phyloP scores from a whole-genome alignment of 805 yeast species.

The Babjeviella inositovora region DNA sequence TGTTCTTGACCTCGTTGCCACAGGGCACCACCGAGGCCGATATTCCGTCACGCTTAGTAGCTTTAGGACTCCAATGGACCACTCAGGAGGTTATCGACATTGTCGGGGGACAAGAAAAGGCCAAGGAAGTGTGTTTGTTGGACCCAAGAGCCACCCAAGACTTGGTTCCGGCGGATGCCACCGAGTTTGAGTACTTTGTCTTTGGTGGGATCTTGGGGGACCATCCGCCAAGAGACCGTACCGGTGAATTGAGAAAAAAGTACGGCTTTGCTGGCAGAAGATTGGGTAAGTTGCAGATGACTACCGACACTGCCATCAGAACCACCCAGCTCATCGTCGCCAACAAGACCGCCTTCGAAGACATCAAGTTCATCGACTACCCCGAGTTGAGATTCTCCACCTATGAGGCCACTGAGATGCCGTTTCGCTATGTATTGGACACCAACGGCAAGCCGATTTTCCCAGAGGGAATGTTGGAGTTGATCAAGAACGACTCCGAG shows the following conservation, averaged over 20 bases:
- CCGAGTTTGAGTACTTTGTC: slow-evolving; percentile 68
- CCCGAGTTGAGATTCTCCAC: slow-evolving; percentile 85
- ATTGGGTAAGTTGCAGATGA: slow-evolving; percentile 83
- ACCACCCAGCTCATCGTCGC: slow-evolving; percentile 74
- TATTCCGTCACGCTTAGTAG: slow-evolving; percentile 43
- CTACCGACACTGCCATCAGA: slow-evolving; percentile 94
- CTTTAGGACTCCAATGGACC: slow-evolving; percentile 71
- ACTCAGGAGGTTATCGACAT: slow-evolving; percentile 48
- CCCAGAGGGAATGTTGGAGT: slow-evolving; percentile 82
- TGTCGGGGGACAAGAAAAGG: slow-evolving; percentile 21
- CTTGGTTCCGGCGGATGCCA: slow-evolving; percentile 52
- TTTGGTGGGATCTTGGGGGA: slow-evolving; percentile 96
- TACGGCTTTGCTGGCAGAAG: slow-evolving; percentile 82
- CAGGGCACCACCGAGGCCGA: slow-evolving; percentile 36
- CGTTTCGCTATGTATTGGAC: slow-evolving; percentile 77
- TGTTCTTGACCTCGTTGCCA: slow-evolving; percentile 68
- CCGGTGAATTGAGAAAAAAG: slow-evolving; percentile 69
- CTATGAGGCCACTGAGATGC: slow-evolving; percentile 94
- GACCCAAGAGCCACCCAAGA: slow-evolving; percentile 80
- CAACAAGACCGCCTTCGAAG: slow-evolving; percentile 38
- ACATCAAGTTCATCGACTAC: slow-evolving; percentile 76
- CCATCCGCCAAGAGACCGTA: slow-evolving; percentile 86
- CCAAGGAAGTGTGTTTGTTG: slow-evolving; percentile 58
- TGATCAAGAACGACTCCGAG: slow-evolving; percentile 76
- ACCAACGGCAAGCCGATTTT: slow-evolving; percentile 55